Conservation (phyloP, 2,329 filamentous ascomycete species). For the Chalaropsis ovoidea region DNA sequence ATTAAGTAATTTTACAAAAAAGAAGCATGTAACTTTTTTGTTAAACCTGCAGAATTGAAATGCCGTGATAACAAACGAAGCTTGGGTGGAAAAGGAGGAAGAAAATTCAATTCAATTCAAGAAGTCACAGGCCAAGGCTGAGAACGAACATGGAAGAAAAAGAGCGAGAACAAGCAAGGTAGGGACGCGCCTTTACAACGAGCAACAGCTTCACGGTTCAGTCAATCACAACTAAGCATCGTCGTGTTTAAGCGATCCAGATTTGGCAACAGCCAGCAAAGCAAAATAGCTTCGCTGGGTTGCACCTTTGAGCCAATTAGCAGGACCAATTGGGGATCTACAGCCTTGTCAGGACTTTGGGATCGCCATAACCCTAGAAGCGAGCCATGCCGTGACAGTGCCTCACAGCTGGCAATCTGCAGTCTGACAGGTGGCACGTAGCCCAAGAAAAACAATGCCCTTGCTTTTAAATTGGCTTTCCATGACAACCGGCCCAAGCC, state of each 20-base stretch:
- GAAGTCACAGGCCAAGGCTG: background rate
- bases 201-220: background rate
- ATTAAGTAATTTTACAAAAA: background rate
- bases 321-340: slow-evolving; percentile 3
- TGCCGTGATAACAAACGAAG: background rate
- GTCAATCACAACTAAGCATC: background rate
- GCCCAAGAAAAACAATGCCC: background rate
- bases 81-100: background rate
- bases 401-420: background rate
- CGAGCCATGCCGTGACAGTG: background rate
- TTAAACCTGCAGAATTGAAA: background rate
- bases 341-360: background rate
- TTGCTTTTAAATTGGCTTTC: slow-evolving; percentile 6
- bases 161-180: background rate
- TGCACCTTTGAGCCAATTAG: background rate
- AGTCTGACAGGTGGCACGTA: background rate
- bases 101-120: slow-evolving; percentile 1
- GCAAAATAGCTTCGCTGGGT: slow-evolving; percentile 3
- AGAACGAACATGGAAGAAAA: background rate
- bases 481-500: slow-evolving; percentile 14
- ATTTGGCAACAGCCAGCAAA: background rate
- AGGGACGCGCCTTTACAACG: slow-evolving; percentile 5
- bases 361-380: background rate
- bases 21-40: background rate
- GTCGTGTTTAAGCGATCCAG: slow-evolving; percentile 4